Base-by-base conservation (phyloP, 2,329 filamentous ascomycete genomes). In the Ophiostoma sp. region DNA sequence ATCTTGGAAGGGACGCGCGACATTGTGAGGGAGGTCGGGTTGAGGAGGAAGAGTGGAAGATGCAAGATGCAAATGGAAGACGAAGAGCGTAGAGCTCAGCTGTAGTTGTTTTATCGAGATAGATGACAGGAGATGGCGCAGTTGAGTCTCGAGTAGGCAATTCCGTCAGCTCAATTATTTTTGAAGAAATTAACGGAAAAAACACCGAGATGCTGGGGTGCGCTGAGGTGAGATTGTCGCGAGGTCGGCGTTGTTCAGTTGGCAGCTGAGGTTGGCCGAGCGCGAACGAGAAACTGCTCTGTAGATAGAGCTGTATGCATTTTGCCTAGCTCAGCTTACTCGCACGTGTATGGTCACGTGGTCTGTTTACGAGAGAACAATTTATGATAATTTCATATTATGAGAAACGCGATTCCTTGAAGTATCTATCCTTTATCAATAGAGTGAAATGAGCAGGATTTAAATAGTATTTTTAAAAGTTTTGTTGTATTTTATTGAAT, bases 1-100 rank as follows among this genome's bases (percentile, higher is more conserved):
- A 93, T 90, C 73, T 90, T 87, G 20, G 90, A 92, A 15, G 88
- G 90, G 77, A 89, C 90, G 80, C 92, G 92, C 78, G 84, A 92
- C 90, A 87, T 93, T 7, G 13, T 54, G 62, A n/a, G 17, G 39
- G 13, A 41, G 36, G 36, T 39, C 4, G 10, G 39, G 10, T 41
- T 10, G 39, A 11, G 39, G 13, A 41, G 39, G 39, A 13, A 15
- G 13, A 27, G 64, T 41, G 10, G 65, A 6, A 15, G 39, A 33
- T 23, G 62, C 7, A 31, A 20, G 52, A 57, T 20, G 44, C 20
- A 20, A 31, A 31, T 41, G 44, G n/a, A 57, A 57, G n/a, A 31
- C 4, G 54, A 11, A 60, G 54, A 60, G 54, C 54, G n/a, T 27
- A 15, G 54, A 31, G 54, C 54, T 23, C 54, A 15, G 20, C 52